These are phyloP conservation scores for Domatiomyces globalis DNA, from an alignment of 2,329 filamentous ascomycete species.

Conservation along the genomic window DNA sequence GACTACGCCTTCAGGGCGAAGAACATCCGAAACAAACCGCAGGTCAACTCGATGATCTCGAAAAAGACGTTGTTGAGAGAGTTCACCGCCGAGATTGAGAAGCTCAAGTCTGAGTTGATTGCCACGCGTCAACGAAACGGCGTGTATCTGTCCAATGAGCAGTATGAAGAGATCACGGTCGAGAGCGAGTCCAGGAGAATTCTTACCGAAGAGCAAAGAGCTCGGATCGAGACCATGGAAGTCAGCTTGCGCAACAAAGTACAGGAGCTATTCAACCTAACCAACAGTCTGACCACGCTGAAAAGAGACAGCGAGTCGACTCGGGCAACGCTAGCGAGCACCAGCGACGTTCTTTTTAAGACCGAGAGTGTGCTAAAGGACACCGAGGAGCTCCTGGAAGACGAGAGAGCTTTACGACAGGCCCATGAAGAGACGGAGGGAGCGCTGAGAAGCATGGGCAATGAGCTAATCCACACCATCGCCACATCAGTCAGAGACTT, in stretches of 20 bases:
- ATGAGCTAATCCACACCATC: conserved; percentile 63
- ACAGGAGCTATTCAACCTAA: conserved; percentile 77
- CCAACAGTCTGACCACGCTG: conserved; percentile 70
- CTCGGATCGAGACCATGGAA: conserved; percentile 86
- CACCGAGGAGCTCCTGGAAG: conserved; percentile 60
- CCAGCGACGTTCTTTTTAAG: conserved; percentile 68
- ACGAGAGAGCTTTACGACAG: conserved; percentile 65
- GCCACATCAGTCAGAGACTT: conserved; percentile 67
- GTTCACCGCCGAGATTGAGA: conserved; percentile 85
- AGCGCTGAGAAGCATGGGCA: conserved; percentile 58
- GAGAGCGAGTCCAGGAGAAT: conserved; percentile 87
- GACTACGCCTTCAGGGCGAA: conserved; percentile 97
- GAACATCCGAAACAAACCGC: conserved; percentile 96
- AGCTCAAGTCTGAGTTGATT: conserved; percentile 83
- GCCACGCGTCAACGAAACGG: conserved; percentile 86
- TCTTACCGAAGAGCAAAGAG: conserved; percentile 78
- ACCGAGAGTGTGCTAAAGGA: conserved; percentile 71
- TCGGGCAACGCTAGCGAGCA: conserved; percentile 57
- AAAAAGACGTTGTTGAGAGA: conserved; percentile 87
- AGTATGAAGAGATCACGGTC: conserved; percentile 78
- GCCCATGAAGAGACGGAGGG: conserved; percentile 78
- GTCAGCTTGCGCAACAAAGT: conserved; percentile 82
- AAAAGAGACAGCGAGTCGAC: conserved; percentile 83
- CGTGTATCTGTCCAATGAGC: conserved; percentile 79
- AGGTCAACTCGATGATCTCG: conserved; percentile 79